Conservation (phyloP, 768 basidiomycete genomes). For the Suillus clintonianus region DNA sequence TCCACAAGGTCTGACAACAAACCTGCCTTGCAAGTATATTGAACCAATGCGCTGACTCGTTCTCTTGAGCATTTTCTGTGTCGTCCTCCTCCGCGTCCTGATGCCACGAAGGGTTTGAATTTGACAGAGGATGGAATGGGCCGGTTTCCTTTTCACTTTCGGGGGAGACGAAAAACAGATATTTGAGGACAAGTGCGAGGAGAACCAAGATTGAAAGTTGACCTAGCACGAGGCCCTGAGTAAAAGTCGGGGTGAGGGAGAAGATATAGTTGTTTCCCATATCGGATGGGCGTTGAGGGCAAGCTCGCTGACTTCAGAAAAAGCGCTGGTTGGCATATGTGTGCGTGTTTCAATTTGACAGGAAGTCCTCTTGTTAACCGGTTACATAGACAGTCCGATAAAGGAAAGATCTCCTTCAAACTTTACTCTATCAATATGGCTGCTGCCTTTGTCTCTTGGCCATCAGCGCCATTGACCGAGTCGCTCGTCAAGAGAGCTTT, state of each 20-base stretch:
- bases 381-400: background rate
- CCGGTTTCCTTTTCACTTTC: conserved; percentile 55
- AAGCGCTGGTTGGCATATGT: background rate
- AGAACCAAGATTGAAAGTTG: conserved; percentile 86
- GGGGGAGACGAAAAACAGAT: conserved; percentile 89
- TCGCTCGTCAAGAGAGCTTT: conserved; percentile 48
- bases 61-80: conserved; percentile 7
- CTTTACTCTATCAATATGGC: background rate
- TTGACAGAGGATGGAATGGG: conserved; percentile 60
- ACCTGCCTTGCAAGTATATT: conserved; percentile 86
- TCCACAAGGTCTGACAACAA: conserved; percentile 17
- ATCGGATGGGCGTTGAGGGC: background rate
- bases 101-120: conserved; percentile 47
- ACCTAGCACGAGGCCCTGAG: conserved; percentile 90
- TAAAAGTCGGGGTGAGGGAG: conserved; percentile 86
- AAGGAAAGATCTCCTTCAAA: background rate
- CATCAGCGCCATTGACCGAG: conserved; percentile 53
- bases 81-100: conserved; percentile 17
- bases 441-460: conserved; percentile 52
- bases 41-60: conserved; percentile 89
- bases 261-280: conserved; percentile 58
- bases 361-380: background rate
- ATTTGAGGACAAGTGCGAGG: conserved; percentile 82
- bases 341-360: background rate
- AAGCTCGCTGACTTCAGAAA: background rate